Conservation (phyloP, 2,329 filamentous ascomycete genomes). For the Harringtonia lauricola region DNA sequence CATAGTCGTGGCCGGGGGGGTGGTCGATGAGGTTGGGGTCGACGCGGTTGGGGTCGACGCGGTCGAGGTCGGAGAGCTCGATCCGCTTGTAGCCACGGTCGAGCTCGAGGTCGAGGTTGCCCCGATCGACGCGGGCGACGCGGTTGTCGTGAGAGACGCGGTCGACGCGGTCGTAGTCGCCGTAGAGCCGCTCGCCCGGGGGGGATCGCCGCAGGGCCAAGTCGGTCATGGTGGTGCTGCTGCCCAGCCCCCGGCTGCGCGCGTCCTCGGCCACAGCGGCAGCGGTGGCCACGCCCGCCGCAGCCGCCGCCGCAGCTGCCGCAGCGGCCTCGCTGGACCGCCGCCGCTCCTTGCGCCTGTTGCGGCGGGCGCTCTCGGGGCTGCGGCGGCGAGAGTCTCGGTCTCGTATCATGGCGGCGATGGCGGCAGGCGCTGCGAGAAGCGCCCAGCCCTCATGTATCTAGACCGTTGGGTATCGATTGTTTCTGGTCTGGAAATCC, state of each 20-base stretch:
- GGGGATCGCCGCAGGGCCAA: too few species aligned
- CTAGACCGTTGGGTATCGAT: background rate
- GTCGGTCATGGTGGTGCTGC: too few species aligned
- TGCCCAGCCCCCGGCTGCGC: too few species aligned
- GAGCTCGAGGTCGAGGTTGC: too few species aligned
- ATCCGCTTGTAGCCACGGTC: too few species aligned
- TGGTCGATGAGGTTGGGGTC: background rate
- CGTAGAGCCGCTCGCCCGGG: too few species aligned
- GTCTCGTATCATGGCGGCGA: background rate
- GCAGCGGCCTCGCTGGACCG: slow-evolving; percentile 25
- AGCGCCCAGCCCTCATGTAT: background rate
- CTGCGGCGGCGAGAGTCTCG: slow-evolving; percentile 1
- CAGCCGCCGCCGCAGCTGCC: slow-evolving; percentile 25
- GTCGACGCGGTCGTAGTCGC: too few species aligned
- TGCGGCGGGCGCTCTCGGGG: slow-evolving; percentile 40
- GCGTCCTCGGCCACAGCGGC: too few species aligned
- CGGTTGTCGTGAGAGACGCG: too few species aligned
- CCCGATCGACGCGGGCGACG: too few species aligned
- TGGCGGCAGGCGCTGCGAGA: background rate
- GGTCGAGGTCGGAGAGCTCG: too few species aligned
- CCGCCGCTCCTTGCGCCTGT: slow-evolving; percentile 29
- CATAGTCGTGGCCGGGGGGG: slow-evolving; percentile 2
- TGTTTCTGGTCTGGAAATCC: background rate
- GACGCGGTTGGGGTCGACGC: too few species aligned
- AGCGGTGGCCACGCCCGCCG: slow-evolving; percentile 12